These are phyloP conservation scores for Aspergillus baeticus DNA, from an alignment of 495 filamentous ascomycete species.

Conservation along the genomic window DNA sequence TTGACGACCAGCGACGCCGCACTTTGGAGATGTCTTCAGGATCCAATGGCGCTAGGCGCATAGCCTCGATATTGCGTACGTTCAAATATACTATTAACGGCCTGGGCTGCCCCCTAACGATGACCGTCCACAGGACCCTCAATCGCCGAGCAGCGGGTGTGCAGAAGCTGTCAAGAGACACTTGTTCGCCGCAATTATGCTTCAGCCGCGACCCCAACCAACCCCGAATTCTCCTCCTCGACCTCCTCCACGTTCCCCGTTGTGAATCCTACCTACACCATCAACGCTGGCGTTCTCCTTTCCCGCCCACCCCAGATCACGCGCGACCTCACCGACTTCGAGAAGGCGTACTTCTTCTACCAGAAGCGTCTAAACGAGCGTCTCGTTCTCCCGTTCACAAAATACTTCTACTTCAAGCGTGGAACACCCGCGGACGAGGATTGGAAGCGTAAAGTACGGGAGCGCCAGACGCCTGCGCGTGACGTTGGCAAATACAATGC, in stretches of 20 bases:
- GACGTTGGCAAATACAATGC: constrained; percentile 87
- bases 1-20: constrained; percentile 18
- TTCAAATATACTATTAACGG: constrained; percentile 11
- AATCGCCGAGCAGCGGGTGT: constrained; percentile 44
- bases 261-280: constrained; percentile 53
- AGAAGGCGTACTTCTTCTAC: constrained; percentile 92
- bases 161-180: constrained; percentile 51
- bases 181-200: constrained; percentile 46
- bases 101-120: neutral
- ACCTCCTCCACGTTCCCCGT: constrained; percentile 33
- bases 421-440: constrained; percentile 81
- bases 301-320: constrained; percentile 87
- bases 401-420: constrained; percentile 94
- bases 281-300: constrained; percentile 80
- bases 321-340: constrained; percentile 78
- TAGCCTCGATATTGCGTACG: constrained; percentile 41
- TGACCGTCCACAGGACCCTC: constrained; percentile 35
- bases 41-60: constrained; percentile 46
- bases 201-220: constrained; percentile 37
- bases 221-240: constrained; percentile 31
- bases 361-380: constrained; percentile 96
- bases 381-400: constrained; percentile 80
- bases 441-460: constrained; percentile 82
- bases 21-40: constrained; percentile 40
- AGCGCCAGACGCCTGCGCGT: constrained; percentile 70